Percentiles rank a stretch among this genome's conserved stretches.
phyloP scores from a whole-genome alignment of 2,329 filamentous ascomycete species.

The Chlorencoelia australis region DNA sequence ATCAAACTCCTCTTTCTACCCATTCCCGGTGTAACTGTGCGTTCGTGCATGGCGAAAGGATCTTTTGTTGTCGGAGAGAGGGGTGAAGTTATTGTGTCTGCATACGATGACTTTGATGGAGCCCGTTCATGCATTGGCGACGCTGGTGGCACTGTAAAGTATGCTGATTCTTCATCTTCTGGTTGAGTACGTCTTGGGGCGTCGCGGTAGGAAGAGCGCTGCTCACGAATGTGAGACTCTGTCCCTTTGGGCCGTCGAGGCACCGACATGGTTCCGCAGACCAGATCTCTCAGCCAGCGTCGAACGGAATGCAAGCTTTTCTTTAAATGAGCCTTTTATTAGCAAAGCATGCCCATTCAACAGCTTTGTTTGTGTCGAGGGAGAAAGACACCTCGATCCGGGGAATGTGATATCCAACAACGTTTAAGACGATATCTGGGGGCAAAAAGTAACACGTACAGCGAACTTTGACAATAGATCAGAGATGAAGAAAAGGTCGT shows the following conservation, averaged over 20 bases:
- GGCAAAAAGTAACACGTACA: too few relatives aligned
- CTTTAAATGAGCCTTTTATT: too few relatives aligned
- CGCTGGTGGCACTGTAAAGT: conserved; percentile 10
- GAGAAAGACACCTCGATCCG: too few relatives aligned
- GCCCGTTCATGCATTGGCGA: conserved; percentile 38
- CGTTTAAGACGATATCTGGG: too few relatives aligned
- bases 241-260: conserved; percentile 39
- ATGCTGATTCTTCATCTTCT: conserved; percentile 60
- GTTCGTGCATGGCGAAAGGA: conserved; percentile 31
- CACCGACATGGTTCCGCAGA: conserved; percentile 42
- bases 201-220: conserved; percentile 57
- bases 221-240: conserved; percentile 46
- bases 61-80: conserved; percentile 36
- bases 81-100: conserved; percentile 45
- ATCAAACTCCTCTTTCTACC: conserved; percentile 79
- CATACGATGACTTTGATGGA: conserved; percentile 47
- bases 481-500: conserved; percentile 15
- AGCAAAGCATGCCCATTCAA: too few relatives aligned
- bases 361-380: too few relatives aligned
- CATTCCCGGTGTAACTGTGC: conserved; percentile 27
- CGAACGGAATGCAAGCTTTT: too few relatives aligned
- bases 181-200: conserved; percentile 54
- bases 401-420: too few relatives aligned
- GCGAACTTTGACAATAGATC: too few relatives aligned
- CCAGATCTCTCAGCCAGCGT: too few relatives aligned